Evolutionary conservation across 2,329 filamentous ascomycete genomes (phyloP).

Genomic region (Aspergillus quadrilineatus): DNA sequence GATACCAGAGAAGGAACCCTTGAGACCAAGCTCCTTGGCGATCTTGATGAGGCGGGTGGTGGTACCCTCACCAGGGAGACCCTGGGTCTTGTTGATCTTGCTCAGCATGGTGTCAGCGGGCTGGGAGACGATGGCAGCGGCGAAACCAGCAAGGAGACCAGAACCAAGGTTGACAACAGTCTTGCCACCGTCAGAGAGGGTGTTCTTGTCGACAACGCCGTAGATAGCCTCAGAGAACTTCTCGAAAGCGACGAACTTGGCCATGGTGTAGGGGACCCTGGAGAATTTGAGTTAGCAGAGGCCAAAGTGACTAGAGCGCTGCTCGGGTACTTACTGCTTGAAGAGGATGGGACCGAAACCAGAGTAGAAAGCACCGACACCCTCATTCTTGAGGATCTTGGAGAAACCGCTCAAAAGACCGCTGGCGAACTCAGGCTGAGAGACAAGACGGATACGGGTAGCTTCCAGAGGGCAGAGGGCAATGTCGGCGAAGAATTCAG

Average conservation of each 20-base stretch:
- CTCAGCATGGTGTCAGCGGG: slow-evolving; percentile 90
- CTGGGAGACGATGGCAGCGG: slow-evolving; percentile 82
- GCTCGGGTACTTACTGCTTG: slow-evolving; percentile 65
- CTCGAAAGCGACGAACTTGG: slow-evolving; percentile 93
- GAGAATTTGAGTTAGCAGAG: slow-evolving; percentile 6
- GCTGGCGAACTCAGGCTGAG: slow-evolving; percentile 78
- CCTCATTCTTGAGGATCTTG: slow-evolving; percentile 82
- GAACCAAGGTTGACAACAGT: slow-evolving; percentile 81
- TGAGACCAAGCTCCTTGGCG: slow-evolving; percentile 76
- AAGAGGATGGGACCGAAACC: slow-evolving; percentile 86
- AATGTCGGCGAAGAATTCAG: slow-evolving; percentile 64
- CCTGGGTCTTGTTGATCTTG: slow-evolving; percentile 96
- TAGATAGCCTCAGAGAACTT: slow-evolving; percentile 78
- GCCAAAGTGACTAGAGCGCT: not conserved
- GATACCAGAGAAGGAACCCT: slow-evolving; percentile 76
- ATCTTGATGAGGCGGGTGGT: slow-evolving; percentile 82
- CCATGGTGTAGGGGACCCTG: slow-evolving; percentile 88
- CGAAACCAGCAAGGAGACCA: slow-evolving; percentile 83
- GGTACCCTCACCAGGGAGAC: slow-evolving; percentile 80
- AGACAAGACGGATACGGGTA: slow-evolving; percentile 90
- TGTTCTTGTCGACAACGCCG: slow-evolving; percentile 67
- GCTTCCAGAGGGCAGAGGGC: slow-evolving; percentile 88
- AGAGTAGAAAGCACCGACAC: slow-evolving; percentile 82
- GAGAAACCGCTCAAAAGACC: slow-evolving; percentile 75
- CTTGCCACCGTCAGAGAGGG: slow-evolving; percentile 66